phyloP scores from a whole-genome alignment of 345 rosid species.

The Draba incana region DNA sequence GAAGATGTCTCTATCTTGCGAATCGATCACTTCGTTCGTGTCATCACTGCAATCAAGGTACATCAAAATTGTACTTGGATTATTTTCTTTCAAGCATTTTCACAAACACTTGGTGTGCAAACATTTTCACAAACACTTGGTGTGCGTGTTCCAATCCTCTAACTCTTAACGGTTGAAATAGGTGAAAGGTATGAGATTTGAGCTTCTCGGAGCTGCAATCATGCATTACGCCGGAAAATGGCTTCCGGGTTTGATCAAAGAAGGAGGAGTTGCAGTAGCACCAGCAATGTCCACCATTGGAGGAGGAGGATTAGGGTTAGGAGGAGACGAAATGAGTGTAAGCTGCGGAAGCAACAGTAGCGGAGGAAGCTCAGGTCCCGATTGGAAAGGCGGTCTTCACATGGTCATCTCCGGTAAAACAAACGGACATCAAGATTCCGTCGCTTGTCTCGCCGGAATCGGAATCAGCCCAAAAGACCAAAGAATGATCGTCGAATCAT shows the following conservation, averaged over 20 bases:
- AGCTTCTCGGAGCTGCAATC: constrained; percentile 80
- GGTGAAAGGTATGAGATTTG: constrained; percentile 93
- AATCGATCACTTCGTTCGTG: constrained; percentile 93
- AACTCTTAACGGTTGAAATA: constrained; percentile 1
- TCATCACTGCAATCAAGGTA: constrained; percentile 88
- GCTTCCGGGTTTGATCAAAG: constrained; percentile 77
- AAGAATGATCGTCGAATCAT: constrained; percentile 82
- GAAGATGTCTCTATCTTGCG: constrained; percentile 95
- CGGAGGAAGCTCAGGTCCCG: constrained; percentile 49
- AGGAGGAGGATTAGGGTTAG: constrained; percentile 40
- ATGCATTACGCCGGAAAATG: constrained; percentile 89
- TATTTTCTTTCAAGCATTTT: not conserved
- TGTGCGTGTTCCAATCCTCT: not conserved
- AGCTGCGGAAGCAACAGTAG: constrained; percentile 58
- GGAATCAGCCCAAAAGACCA: constrained; percentile 71
- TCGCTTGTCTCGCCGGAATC: constrained; percentile 33
- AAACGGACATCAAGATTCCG: constrained; percentile 52
- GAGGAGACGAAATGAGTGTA: constrained; percentile 63
- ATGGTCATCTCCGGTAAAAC: constrained; percentile 69
- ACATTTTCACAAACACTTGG: constrained; percentile 1
- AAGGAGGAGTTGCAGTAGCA: constrained; percentile 44
- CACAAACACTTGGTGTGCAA: not conserved
- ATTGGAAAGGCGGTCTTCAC: constrained; percentile 93
- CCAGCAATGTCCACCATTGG: constrained; percentile 37
- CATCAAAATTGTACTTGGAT: not conserved